phyloP scores from a whole-genome alignment of 305 asterid species.

The Fraxinus sp. region DNA sequence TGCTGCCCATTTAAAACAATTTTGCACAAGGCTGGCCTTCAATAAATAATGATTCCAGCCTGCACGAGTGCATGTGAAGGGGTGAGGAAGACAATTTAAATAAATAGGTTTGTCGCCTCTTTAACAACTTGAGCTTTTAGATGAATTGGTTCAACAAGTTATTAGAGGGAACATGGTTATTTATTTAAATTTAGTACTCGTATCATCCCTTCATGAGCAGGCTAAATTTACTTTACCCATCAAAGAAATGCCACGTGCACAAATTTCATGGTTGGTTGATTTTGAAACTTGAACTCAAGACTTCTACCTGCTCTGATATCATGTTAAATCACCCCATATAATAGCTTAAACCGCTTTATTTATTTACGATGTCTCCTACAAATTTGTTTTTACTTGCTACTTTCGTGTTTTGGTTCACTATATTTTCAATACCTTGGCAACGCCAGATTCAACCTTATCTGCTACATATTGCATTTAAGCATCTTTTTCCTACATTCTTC shows the following conservation, averaged over 20 bases:
- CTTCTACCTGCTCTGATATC: background rate
- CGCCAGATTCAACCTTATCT: background rate
- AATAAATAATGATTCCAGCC: background rate
- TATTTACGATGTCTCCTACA: background rate
- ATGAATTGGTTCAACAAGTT: background rate
- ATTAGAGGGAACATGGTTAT: background rate
- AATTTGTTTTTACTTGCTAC: background rate
- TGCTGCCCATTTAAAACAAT: background rate
- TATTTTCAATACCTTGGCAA: background rate
- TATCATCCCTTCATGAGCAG: background rate
- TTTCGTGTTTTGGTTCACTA: background rate
- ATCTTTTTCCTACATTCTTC: slow-evolving; percentile 13
- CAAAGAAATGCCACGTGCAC: background rate
- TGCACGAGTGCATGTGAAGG: background rate
- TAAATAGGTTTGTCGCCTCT: background rate
- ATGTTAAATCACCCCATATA: background rate
- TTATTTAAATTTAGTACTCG: background rate
- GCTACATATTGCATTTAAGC: slow-evolving; percentile 7
- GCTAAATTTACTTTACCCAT: background rate
- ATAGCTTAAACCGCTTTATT: background rate
- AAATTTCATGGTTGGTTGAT: background rate
- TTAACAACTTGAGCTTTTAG: background rate
- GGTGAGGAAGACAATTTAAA: background rate
- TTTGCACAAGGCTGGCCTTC: background rate
- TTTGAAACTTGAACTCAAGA: background rate